Base-by-base conservation (phyloP, 768 basidiomycete species). In the Fistulinella prunicolor region DNA sequence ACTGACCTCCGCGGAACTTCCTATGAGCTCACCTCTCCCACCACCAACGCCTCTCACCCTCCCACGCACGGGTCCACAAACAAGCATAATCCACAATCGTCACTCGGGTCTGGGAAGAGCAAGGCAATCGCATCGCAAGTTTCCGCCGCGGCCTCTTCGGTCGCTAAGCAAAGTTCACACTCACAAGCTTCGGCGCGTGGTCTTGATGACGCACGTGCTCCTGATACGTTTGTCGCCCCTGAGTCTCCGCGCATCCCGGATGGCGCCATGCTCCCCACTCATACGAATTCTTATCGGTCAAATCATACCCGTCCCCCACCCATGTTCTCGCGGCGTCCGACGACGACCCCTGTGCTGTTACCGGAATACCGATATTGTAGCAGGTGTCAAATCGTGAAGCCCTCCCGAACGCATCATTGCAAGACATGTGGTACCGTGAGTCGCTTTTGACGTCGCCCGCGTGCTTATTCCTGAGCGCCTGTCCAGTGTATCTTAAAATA, bases 371-470 rank as follows among this genome's bases (percentile, higher is more conserved):
- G 89, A 36, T 91, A 86, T 62, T 92, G 89, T 61, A 51, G 54
- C 4, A 66, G 62, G 9, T 88, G 89, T 50, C 73, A 68, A 21
- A 73, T 90, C 36, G 67, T 86, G 44, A 92, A 90, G 62, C 90
- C 90, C 0, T 76, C 79, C 49, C 66, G 89, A 35, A 67, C 87
- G 9, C 90, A 93, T 65, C 90, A 94, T 63, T 94, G 90, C 65
- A 73, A 86, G 28, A 70, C 71, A 34, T 94, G 91, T 70, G 90
- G 86, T n/a, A 89, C 81, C 10, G 88, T 89, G 53, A 60, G 85
- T 72, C 7, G 7, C 29, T 43, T 19, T 30, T 48, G 42, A 14
- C 14, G 16, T 47, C 42, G 16, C 9, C 22, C 16, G 6, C 20
- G 12, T 28, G 46, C 6, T 30, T 26, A 21, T 28, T 21, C 35